A percentile compares a stretch with the other conserved stretches of the same genome.
phyloP scores from a whole-genome alignment of 805 yeast species.

The Metschnikowia peoriensis region DNA sequence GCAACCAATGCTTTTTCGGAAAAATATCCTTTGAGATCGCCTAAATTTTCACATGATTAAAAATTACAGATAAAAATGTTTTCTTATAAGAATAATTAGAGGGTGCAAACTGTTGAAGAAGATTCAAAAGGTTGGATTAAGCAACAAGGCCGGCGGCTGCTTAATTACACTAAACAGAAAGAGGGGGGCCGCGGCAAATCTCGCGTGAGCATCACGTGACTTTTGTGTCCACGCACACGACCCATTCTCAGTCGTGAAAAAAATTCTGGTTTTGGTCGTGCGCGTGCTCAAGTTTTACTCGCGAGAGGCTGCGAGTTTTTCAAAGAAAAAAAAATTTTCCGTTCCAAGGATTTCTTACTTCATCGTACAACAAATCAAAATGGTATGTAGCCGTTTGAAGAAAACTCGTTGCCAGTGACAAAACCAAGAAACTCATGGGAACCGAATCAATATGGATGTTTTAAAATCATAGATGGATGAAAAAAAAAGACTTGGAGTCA shows the following conservation, averaged over 20 bases:
- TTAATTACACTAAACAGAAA: no score
- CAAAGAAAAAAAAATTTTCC: conserved; percentile 14
- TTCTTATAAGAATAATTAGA: no score
- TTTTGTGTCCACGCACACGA: not conserved
- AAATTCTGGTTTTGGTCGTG: conserved; percentile 14
- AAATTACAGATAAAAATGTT: no score
- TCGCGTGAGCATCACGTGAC: conserved; percentile 2
- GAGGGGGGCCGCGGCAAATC: not conserved
- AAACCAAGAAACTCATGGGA: not conserved
- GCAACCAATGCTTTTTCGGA: no score
- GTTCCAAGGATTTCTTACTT: conserved; percentile 9
- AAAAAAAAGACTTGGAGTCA: no score
- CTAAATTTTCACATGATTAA: no score
- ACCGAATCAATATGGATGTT: not conserved
- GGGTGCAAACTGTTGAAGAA: no score
- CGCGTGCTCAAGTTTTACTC: conserved; percentile 14
- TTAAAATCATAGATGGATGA: not conserved
- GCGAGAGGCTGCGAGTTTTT: conserved; percentile 14
- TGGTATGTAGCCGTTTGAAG: conserved; percentile 17
- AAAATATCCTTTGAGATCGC: no score
- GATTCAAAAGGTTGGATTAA: no score
- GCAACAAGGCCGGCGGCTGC: no score
- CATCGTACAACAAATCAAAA: conserved; percentile 14
- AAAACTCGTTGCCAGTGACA: not conserved
- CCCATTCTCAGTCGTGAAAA: not conserved